Evolutionary conservation across 2,329 filamentous ascomycete genomes (phyloP).

Genomic region (Drechslerella stenobrocha): DNA sequence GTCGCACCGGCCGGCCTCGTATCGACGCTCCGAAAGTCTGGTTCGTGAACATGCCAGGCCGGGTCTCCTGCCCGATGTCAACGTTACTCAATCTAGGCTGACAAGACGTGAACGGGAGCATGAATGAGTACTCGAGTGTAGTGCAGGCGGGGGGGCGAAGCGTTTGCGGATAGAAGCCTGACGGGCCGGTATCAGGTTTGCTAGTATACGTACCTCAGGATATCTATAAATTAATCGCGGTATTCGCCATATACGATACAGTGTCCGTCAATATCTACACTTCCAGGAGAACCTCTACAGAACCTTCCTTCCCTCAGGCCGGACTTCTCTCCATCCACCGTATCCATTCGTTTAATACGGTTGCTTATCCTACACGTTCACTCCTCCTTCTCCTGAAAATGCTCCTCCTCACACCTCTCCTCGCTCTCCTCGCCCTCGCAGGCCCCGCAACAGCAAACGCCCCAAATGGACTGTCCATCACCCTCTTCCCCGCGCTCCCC

Average conservation of each 20-base stretch:
- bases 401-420: background rate
- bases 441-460: background rate
- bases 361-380: background rate
- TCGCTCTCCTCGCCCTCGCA: background rate
- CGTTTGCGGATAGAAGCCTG: too few species aligned
- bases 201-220: too few species aligned
- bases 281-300: background rate
- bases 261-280: background rate
- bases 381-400: background rate
- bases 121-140: too few species aligned
- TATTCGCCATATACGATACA: background rate
- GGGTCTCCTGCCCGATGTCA: too few species aligned
- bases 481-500: conserved; percentile 34
- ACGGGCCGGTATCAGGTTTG: too few species aligned
- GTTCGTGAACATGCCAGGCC: too few species aligned
- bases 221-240: background rate
- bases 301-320: background rate
- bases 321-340: background rate
- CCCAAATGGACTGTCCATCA: conserved; percentile 3
- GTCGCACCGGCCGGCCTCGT: too few species aligned
- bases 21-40: too few species aligned
- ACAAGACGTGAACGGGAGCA: too few species aligned
- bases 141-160: too few species aligned
- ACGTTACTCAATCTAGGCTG: too few species aligned
- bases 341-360: background rate